Percentiles rank a stretch among this genome's conserved stretches.
These are phyloP conservation scores for Ustulina deusta DNA, from an alignment of 2,329 filamentous ascomycete species.

Conservation along the genomic window DNA sequence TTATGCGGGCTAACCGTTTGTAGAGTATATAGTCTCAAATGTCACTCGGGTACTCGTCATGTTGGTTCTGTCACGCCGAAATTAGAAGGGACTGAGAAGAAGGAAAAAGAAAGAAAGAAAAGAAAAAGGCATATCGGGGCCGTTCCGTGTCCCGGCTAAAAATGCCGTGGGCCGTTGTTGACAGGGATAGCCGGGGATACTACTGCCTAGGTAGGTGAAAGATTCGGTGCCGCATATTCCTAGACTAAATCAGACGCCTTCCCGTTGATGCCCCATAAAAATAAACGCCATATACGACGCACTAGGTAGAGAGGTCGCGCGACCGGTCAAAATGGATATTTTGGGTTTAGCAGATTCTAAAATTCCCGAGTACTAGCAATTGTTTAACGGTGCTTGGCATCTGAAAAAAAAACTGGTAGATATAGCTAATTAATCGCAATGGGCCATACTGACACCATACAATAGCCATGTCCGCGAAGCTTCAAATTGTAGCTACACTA, in stretches of 20 bases:
- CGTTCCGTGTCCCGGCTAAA: conserved; percentile 11
- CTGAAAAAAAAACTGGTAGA: too few species aligned
- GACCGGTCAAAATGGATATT: too few species aligned
- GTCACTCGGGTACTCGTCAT: conserved; percentile 5
- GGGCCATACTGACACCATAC: too few species aligned
- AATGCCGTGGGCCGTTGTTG: background rate
- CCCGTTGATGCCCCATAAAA: background rate
- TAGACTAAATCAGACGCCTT: background rate
- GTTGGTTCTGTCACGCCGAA: conserved; percentile 7
- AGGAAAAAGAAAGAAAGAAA: background rate
- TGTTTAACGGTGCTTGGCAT: too few species aligned
- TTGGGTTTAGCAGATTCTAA: too few species aligned
- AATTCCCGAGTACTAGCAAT: too few species aligned
- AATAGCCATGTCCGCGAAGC: too few species aligned
- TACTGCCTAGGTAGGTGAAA: background rate
- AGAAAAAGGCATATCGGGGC: background rate
- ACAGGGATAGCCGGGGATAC: conserved; percentile 11
- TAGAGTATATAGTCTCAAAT: background rate
- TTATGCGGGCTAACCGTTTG: background rate
- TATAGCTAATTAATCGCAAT: too few species aligned
- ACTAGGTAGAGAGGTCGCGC: too few species aligned
- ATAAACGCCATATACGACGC: conserved; percentile 4
- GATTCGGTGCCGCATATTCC: background rate
- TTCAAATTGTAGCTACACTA: too few species aligned
- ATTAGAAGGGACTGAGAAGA: background rate